phyloP scores from a whole-genome alignment of 805 yeast species.

The Suhomyces kilbournensis region DNA sequence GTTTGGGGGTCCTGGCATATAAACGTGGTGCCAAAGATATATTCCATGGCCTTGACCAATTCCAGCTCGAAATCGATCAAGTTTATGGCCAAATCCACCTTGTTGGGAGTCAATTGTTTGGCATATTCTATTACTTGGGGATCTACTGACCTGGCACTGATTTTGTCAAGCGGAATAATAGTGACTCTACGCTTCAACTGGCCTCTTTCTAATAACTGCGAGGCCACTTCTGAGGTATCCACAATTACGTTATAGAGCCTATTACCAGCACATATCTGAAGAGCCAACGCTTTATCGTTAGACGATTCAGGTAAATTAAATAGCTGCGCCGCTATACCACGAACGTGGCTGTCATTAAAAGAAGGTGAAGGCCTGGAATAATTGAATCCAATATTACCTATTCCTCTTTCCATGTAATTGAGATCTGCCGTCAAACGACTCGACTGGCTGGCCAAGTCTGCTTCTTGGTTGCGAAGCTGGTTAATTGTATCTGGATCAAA shows the following conservation, averaged over 20 bases:
- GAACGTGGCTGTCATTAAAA: constrained; percentile 62
- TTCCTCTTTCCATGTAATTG: constrained; percentile 56
- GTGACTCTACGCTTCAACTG: constrained; percentile 79
- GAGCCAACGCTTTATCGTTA: constrained; percentile 66
- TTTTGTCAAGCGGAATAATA: constrained; percentile 87
- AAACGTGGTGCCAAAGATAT: constrained; percentile 86
- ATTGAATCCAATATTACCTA: constrained; percentile 72
- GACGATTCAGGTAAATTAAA: constrained; percentile 61
- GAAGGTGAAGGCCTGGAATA: constrained; percentile 62
- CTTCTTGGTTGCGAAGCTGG: constrained; percentile 47
- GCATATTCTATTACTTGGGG: constrained; percentile 59
- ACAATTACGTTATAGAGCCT: constrained; percentile 87
- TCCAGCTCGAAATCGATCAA: constrained; percentile 71
- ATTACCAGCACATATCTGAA: constrained; percentile 94
- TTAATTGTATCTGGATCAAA: constrained; percentile 48
- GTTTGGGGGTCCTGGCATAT: constrained; percentile 84
- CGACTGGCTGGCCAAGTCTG: constrained; percentile 40
- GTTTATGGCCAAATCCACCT: constrained; percentile 86
- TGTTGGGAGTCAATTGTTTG: constrained; percentile 71
- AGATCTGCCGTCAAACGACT: constrained; percentile 45
- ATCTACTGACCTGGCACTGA: constrained; percentile 57
- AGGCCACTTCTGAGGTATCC: constrained; percentile 81
- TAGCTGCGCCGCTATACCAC: constrained; percentile 87
- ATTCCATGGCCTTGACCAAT: constrained; percentile 80
- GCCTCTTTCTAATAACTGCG: constrained; percentile 76